phyloP scores from a whole-genome alignment of 2,329 filamentous ascomycete genomes.

The Lecanosticta acicola region DNA sequence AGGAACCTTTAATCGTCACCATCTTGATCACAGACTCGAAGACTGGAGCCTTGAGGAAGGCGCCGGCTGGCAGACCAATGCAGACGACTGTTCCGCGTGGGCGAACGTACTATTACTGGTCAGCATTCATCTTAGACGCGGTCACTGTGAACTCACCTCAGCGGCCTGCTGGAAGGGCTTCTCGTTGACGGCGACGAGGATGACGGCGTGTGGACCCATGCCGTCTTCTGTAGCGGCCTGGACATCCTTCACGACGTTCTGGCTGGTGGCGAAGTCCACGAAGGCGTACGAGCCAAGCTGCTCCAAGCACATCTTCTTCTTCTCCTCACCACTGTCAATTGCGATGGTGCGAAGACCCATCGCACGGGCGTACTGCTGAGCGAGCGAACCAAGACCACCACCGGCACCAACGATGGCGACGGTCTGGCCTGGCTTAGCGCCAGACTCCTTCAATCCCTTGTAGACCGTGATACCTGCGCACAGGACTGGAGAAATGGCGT shows the following conservation, averaged over 20 bases:
- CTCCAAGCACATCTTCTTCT: constrained; percentile 61
- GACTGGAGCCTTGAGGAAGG: constrained; percentile 74
- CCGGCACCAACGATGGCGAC: constrained; percentile 83
- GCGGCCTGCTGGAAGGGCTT: constrained; percentile 94
- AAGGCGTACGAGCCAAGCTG: constrained; percentile 66
- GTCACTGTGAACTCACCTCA: constrained; percentile 36
- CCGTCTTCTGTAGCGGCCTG: constrained; percentile 74
- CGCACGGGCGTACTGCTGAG: constrained; percentile 81
- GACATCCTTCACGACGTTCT: constrained; percentile 78
- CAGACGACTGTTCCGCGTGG: constrained; percentile 76
- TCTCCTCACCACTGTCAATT: constrained; percentile 79
- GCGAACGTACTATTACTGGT: constrained; percentile 63
- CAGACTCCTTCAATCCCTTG: constrained; percentile 84
- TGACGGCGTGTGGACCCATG: constrained; percentile 77
- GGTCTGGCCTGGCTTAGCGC: constrained; percentile 65
- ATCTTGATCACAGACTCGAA: constrained; percentile 71
- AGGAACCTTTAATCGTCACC: constrained; percentile 81
- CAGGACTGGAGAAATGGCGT: constrained; percentile 71
- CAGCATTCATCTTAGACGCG: background rate
- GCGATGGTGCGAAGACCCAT: constrained; percentile 79
- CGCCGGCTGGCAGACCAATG: constrained; percentile 79
- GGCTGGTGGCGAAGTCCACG: constrained; percentile 72
- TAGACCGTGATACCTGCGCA: constrained; percentile 79
- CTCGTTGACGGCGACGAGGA: constrained; percentile 80
- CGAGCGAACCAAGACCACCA: constrained; percentile 73